These are phyloP conservation scores for Cladophialophora psammophila DNA, from an alignment of 2,329 filamentous ascomycete genomes.

Conservation along the genomic window DNA sequence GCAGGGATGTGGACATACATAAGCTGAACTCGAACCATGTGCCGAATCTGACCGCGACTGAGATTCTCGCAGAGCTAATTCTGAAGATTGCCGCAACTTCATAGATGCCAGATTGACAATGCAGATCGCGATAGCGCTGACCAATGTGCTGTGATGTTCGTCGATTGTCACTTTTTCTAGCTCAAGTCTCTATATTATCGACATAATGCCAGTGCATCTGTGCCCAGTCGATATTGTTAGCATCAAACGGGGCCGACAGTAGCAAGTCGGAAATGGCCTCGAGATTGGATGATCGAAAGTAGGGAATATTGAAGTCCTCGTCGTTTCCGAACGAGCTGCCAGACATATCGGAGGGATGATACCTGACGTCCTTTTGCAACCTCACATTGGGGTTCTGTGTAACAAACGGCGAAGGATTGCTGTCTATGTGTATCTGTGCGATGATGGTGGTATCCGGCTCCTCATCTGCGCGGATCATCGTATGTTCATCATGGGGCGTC, in stretches of 20 bases:
- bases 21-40: slow-evolving; percentile 14
- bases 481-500: slow-evolving; percentile 13
- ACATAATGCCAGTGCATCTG: slow-evolving; percentile 9
- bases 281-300: slow-evolving; percentile 19
- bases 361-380: slow-evolving; percentile 1
- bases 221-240: slow-evolving; percentile 21
- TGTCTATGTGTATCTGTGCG: slow-evolving; percentile 3
- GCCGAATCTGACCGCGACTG: slow-evolving; percentile 9
- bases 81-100: slow-evolving; percentile 16
- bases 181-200: slow-evolving; percentile 13
- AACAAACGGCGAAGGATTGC: slow-evolving; percentile 4
- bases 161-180: slow-evolving; percentile 5
- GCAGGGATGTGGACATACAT: slow-evolving; percentile 16
- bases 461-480: slow-evolving; percentile 5
- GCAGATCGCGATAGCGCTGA: background rate
- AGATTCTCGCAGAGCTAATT: slow-evolving; percentile 8
- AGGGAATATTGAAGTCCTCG: slow-evolving; percentile 14
- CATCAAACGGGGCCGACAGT: slow-evolving; percentile 15
- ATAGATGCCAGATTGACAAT: slow-evolving; percentile 15
- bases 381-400: slow-evolving; percentile 10
- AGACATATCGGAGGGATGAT: slow-evolving; percentile 12
- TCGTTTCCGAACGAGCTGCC: slow-evolving; percentile 11
- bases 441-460: slow-evolving; percentile 7
- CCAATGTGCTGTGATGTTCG: slow-evolving; percentile 9
- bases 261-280: slow-evolving; percentile 22